These are phyloP conservation scores for Penicillium silybi DNA, from an alignment of 495 filamentous ascomycete species.

Conservation along the genomic window DNA sequence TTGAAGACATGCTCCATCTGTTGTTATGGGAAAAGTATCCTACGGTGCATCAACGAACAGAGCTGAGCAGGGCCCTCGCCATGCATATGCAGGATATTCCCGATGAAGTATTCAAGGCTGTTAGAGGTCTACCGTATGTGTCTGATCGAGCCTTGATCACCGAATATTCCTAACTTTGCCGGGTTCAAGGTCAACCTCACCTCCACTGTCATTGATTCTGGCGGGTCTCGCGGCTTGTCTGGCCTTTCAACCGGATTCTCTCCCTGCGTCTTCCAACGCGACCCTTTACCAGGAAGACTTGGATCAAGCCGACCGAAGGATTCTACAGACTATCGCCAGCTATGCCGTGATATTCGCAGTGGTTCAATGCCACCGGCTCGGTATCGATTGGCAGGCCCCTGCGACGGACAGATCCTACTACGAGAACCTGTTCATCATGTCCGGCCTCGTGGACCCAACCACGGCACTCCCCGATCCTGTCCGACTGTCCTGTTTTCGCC, in stretches of 20 bases:
- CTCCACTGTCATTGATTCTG: constrained; percentile 30
- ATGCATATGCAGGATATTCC: constrained; percentile 27
- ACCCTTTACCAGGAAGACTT: constrained; percentile 27
- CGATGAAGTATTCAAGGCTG: constrained; percentile 19
- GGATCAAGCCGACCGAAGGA: constrained; percentile 17
- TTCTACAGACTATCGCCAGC: constrained; percentile 25
- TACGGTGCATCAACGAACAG: constrained; percentile 15
- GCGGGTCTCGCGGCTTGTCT: constrained; percentile 33
- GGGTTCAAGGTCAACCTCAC: constrained; percentile 13
- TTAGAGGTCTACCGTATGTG: constrained; percentile 31
- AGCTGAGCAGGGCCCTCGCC: constrained; percentile 20
- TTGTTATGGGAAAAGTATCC: constrained; percentile 32
- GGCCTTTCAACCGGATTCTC: constrained; percentile 19
- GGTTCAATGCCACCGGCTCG: constrained; percentile 26
- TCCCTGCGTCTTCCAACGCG: constrained; percentile 17
- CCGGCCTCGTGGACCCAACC: constrained; percentile 16
- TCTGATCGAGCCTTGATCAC: not conserved
- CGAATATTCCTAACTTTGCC: not conserved
- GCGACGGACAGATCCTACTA: constrained; percentile 21
- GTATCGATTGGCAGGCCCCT: constrained; percentile 17
- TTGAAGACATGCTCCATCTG: constrained; percentile 38
- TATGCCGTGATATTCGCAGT: constrained; percentile 33
- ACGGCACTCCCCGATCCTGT: constrained; percentile 17
- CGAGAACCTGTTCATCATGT: constrained; percentile 36
- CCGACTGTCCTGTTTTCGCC: constrained; percentile 29